Evolutionary conservation across 805 yeast species (phyloP).

Genomic region (Ogataea wickerhamii): DNA sequence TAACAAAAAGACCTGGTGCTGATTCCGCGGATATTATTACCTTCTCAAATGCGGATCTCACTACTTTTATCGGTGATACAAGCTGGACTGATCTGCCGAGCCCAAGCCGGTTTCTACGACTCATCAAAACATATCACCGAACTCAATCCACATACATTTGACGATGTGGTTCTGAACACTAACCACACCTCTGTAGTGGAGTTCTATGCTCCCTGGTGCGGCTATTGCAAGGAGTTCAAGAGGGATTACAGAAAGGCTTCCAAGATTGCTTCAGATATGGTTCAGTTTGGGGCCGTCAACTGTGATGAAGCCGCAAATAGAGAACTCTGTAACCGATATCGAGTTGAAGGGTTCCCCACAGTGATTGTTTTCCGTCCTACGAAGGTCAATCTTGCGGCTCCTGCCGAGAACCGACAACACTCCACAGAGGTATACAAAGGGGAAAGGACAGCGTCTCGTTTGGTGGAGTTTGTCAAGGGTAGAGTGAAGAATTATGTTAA

Average conservation of each 20-base stretch:
- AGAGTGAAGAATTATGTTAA: conserved; percentile 66
- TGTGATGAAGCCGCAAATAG: conserved; percentile 73
- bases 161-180: conserved; percentile 59
- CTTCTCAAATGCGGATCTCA: too few species aligned
- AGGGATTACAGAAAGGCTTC: conserved; percentile 66
- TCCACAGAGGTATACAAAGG: conserved; percentile 59
- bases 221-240: conserved; percentile 76
- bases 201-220: conserved; percentile 98
- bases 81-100: too few species aligned
- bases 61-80: too few species aligned
- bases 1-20: too few species aligned
- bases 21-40: too few species aligned
- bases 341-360: conserved; percentile 81
- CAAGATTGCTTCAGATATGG: conserved; percentile 49
- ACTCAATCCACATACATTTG: conserved; percentile 44
- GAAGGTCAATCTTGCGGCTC: conserved; percentile 36
- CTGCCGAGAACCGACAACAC: conserved; percentile 33
- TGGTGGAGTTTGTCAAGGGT: conserved; percentile 51
- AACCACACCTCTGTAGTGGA: conserved; percentile 81
- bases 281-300: conserved; percentile 76
- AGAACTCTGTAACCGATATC: conserved; percentile 61
- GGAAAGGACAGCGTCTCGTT: conserved; percentile 51
- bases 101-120: conserved; percentile 19
- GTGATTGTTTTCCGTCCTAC: conserved; percentile 81
- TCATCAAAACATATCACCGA: conserved; percentile 26